phyloP scores from a whole-genome alignment of 495 filamentous ascomycete species.

The Aspergillus avenaceus region DNA sequence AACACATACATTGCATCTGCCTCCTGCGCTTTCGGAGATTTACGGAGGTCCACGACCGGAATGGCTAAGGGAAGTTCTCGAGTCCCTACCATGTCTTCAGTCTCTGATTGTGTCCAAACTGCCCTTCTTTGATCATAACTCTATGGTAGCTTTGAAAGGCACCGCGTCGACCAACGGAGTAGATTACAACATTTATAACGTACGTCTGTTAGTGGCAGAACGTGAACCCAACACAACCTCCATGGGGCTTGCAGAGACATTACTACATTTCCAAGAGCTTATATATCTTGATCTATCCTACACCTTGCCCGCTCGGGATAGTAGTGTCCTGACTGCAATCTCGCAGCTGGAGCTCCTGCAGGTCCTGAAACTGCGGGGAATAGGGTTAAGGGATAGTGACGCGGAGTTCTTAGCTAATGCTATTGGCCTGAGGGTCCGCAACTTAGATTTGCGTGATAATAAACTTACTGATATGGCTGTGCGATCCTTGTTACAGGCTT shows the following conservation, averaged over 20 bases:
- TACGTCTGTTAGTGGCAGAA: constrained; percentile 56
- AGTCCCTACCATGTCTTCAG: constrained; percentile 56
- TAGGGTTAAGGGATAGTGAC: constrained; percentile 54
- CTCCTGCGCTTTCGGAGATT: constrained; percentile 61
- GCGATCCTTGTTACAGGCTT: constrained; percentile 47
- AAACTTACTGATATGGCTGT: constrained; percentile 53
- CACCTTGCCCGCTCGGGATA: constrained; percentile 52
- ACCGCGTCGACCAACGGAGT: constrained; percentile 9
- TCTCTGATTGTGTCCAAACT: constrained; percentile 57
- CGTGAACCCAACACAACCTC: constrained; percentile 56
- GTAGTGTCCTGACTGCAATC: constrained; percentile 40
- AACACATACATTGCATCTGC: constrained; percentile 65
- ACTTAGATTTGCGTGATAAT: constrained; percentile 58
- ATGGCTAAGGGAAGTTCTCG: constrained; percentile 61
- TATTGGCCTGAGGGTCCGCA: constrained; percentile 49
- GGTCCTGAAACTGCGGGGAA: constrained; percentile 55
- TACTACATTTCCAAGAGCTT: constrained; percentile 50
- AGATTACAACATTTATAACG: constrained; percentile 26
- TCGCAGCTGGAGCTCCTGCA: constrained; percentile 46
- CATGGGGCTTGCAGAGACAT: constrained; percentile 45
- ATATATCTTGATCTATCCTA: constrained; percentile 60
- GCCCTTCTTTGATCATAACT: constrained; percentile 61
- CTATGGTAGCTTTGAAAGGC: constrained; percentile 47
- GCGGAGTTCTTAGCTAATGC: constrained; percentile 49
- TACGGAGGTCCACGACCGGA: constrained; percentile 58